These are phyloP conservation scores for Ogataea paradorogensis DNA, from an alignment of 805 yeast genomes.

Conservation along the genomic window DNA sequence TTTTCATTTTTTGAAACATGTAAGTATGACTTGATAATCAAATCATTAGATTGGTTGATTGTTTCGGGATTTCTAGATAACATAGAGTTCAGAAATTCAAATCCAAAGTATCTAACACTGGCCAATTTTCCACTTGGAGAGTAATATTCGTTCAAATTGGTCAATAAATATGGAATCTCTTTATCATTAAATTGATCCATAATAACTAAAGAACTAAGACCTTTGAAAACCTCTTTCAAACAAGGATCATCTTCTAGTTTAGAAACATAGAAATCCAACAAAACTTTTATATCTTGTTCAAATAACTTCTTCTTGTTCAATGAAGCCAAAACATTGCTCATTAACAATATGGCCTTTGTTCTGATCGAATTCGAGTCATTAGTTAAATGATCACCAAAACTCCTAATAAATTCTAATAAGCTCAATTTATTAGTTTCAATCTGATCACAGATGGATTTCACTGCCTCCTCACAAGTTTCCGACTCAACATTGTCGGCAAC, in stretches of 20 bases:
- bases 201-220: slow-evolving; percentile 47
- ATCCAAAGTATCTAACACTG: slow-evolving; percentile 57
- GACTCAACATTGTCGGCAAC: slow-evolving; percentile 38
- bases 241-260: slow-evolving; percentile 66
- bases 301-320: slow-evolving; percentile 28
- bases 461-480: slow-evolving; percentile 30
- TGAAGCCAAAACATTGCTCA: slow-evolving; percentile 35
- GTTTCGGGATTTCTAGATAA: slow-evolving; percentile 30
- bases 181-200: slow-evolving; percentile 48
- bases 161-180: slow-evolving; percentile 38
- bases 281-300: slow-evolving; percentile 48
- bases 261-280: slow-evolving; percentile 56
- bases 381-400: slow-evolving; percentile 47
- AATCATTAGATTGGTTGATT: slow-evolving; percentile 32
- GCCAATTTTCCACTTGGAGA: slow-evolving; percentile 60
- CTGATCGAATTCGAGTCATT: slow-evolving; percentile 43
- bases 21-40: slow-evolving; percentile 55
- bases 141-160: slow-evolving; percentile 39
- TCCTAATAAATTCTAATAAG: slow-evolving; percentile 42
- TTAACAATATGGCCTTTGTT: slow-evolving; percentile 39
- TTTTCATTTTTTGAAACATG: slow-evolving; percentile 83
- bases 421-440: slow-evolving; percentile 29
- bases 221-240: slow-evolving; percentile 49
- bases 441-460: slow-evolving; percentile 28
- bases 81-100: slow-evolving; percentile 44